Evolutionary conservation across 257 asterid species (phyloP), one percentile per base, ranked within the genome.

Genomic region (Nicotiana sylvestris): DNA sequence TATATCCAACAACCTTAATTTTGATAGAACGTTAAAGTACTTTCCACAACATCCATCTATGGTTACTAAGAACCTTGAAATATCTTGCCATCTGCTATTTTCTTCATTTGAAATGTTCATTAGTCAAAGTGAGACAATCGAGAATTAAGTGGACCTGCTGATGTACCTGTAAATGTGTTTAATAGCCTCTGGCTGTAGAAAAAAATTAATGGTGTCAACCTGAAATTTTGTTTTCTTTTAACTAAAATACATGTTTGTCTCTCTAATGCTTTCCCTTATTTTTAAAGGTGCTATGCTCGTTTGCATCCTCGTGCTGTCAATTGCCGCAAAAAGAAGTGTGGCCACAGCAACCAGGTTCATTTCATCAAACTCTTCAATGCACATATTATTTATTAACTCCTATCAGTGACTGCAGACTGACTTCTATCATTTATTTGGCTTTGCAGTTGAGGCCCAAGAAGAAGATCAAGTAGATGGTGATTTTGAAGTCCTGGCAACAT

Each of bases 391-490:
- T 6, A 35, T 2, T 12, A 35, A n/a, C 25, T 78, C 58, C 29
- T 11, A 3, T 6, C 4, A 25, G 30, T 33, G 13, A 37, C 53
- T 78, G 30, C 21, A 9, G 15, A 39, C 56, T 70, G 6, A 43
- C 16, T n/a, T 33, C n/a, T 60, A 33, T 15, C 6, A 21, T 78
- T 78, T 46, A 9, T 60, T 56, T 60, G 32, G 1, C 13, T 13
- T 33, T 78, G 82, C 82, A 78, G 82, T 78, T 78, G 82, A 78
- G 82, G 82, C 82, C 82, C 21, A 78, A 78, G 82, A 78, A 78
- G 82, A 78, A 78, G 82, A 78, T 78, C 60, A 78, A 78, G 82
- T 78, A 78, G 82, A 37, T 78, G 55, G 33, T 60, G 69, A 15
- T 60, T 60, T 78, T 77, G 81, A 57, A 10, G 35, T 30, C 29